Conservation (phyloP, 805 yeast species). For the Scheffersomyces stipitis region DNA sequence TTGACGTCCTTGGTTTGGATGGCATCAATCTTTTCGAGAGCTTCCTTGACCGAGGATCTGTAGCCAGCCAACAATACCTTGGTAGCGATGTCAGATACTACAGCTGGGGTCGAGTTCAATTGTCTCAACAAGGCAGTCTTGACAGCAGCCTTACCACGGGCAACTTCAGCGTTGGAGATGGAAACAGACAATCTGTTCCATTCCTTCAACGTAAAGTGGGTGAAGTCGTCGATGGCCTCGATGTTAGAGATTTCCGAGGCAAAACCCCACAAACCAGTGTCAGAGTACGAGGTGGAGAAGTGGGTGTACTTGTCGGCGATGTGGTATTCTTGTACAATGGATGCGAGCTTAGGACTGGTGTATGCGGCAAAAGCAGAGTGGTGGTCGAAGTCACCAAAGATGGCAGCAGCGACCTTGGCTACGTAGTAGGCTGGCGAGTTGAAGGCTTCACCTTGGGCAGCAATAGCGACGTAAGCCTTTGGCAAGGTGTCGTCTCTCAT, state of each 20-base stretch:
- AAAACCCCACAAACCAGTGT: conserved; percentile 85
- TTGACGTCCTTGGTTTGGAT: conserved; percentile 59
- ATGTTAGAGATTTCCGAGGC: conserved; percentile 63
- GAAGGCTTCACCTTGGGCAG: conserved; percentile 69
- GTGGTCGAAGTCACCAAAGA: conserved; percentile 54
- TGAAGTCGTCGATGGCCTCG: conserved; percentile 65
- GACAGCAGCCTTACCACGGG: conserved; percentile 70
- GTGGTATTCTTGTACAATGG: conserved; percentile 68
- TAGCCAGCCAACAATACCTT: conserved; percentile 61
- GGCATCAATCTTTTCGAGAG: conserved; percentile 61
- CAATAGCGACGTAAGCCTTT: conserved; percentile 74
- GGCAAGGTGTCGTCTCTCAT: conserved; percentile 86
- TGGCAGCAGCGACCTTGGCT: conserved; percentile 71
- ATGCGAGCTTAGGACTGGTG: conserved; percentile 68
- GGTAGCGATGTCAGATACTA: conserved; percentile 58
- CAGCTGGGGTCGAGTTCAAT: conserved; percentile 49
- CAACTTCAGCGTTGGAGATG: conserved; percentile 73
- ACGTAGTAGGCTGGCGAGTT: conserved; percentile 64
- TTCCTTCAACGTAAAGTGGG: conserved; percentile 79
- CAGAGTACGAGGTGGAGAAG: conserved; percentile 71
- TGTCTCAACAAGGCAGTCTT: conserved; percentile 60
- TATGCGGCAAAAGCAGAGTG: conserved; percentile 49
- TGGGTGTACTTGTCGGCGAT: conserved; percentile 70
- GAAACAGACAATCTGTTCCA: conserved; percentile 84
- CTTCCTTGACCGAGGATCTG: conserved; percentile 59